These are phyloP conservation scores for Eremothecium sinecaudum DNA, from an alignment of 1,139 yeast genomes.

Conservation along the genomic window DNA sequence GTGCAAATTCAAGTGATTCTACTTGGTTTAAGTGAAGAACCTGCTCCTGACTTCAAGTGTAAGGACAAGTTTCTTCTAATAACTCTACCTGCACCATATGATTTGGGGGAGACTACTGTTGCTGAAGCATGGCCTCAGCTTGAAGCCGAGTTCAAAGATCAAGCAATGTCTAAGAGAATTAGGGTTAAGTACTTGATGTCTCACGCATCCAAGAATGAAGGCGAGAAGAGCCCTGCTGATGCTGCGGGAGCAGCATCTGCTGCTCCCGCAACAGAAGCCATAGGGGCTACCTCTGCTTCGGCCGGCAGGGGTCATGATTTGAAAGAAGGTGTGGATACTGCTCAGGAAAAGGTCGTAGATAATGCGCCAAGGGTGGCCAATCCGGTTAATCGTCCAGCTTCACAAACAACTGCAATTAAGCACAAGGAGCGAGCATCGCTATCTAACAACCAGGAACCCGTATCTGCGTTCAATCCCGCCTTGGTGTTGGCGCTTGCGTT, in stretches of 20 bases:
- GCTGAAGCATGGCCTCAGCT: slow-evolving; percentile 65
- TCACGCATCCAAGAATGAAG: slow-evolving; percentile 11
- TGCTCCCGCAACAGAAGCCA: too few species aligned
- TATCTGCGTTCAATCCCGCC: slow-evolving; percentile 36
- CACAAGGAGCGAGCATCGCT: slow-evolving; percentile 20
- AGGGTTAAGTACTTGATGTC: slow-evolving; percentile 53
- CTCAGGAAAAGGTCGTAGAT: slow-evolving; percentile 12
- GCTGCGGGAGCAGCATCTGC: too few species aligned
- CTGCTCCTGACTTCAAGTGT: slow-evolving; percentile 63
- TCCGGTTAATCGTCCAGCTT: slow-evolving; percentile 8
- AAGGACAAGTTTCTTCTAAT: slow-evolving; percentile 89
- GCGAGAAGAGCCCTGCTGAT: slow-evolving; percentile 10
- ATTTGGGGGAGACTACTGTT: slow-evolving; percentile 45
- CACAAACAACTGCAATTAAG: slow-evolving; percentile 2
- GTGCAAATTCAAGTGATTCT: slow-evolving; percentile 72
- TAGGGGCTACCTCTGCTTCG: too few species aligned
- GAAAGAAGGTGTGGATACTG: too few species aligned
- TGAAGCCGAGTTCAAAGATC: slow-evolving; percentile 52
- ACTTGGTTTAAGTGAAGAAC: slow-evolving; percentile 73
- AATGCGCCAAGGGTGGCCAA: slow-evolving; percentile 3
- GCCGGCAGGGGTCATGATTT: too few species aligned
- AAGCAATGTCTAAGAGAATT: slow-evolving; percentile 63
- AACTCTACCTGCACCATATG: slow-evolving; percentile 63
- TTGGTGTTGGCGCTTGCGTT: slow-evolving; percentile 44
- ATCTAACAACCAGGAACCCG: slow-evolving; percentile 15